A percentile compares a stretch with the other conserved stretches of the same genome.
Evolutionary conservation across 2,329 filamentous ascomycete species (phyloP).

Genomic region (Tricladium varicosporioides): DNA sequence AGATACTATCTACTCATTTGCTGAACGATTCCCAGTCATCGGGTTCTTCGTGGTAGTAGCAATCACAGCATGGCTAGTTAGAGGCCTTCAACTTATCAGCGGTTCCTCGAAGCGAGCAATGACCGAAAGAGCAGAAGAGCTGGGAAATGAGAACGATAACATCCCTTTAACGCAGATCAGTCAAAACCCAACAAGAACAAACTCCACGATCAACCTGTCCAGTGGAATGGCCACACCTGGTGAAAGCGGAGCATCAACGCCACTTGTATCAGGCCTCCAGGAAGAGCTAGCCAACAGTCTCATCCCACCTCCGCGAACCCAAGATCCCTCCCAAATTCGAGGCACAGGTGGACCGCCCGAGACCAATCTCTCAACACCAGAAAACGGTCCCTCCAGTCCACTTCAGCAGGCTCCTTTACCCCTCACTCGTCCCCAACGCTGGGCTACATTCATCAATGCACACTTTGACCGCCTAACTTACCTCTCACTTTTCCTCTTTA

Average conservation of each 20-base stretch:
- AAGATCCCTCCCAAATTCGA: conserved; percentile 31
- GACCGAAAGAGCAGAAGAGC: conserved; percentile 51
- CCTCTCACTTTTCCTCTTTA: conserved; percentile 43
- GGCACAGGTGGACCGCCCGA: conserved; percentile 30
- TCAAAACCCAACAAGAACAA: conserved; percentile 10
- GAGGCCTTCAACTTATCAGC: conserved; percentile 49
- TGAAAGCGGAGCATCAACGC: conserved; percentile 2
- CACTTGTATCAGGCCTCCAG: neutral
- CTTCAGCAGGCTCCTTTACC: conserved; percentile 42
- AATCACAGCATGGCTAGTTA: conserved; percentile 52
- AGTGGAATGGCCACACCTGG: conserved; percentile 11
- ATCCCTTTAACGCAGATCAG: conserved; percentile 44
- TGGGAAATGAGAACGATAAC: conserved; percentile 43
- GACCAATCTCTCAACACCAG: conserved; percentile 8
- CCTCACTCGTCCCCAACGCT: conserved; percentile 46
- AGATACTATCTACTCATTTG: neutral
- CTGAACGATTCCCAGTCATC: conserved; percentile 40
- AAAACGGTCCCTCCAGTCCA: conserved; percentile 1
- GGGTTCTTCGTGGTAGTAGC: conserved; percentile 54
- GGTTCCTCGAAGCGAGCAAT: conserved; percentile 52
- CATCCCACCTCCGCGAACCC: conserved; percentile 23
- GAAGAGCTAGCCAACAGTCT: conserved; percentile 20
- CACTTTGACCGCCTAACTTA: conserved; percentile 49
- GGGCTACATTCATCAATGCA: conserved; percentile 46
- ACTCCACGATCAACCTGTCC: conserved; percentile 16